Evolutionary conservation across 2,329 filamentous ascomycete genomes (phyloP), one percentile per base, ranked within the genome.

Genomic region (Fusarium setosum): DNA sequence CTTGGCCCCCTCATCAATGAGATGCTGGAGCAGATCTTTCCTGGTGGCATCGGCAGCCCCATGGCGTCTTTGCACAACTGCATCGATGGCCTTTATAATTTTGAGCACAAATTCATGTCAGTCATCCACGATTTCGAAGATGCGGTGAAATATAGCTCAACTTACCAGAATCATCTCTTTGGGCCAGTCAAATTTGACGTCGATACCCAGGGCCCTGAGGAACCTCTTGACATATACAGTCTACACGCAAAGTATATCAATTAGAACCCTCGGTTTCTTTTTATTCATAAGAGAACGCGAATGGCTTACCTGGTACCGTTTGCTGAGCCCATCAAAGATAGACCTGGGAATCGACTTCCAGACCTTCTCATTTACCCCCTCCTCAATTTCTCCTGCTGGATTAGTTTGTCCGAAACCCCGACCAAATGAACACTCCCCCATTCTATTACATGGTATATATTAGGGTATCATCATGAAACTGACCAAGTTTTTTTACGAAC

Each of bases 351-450:
- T 49, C 5, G 29, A 17, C 13, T 23, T 34, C 45, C 45, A 49
- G 8, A 35, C 20, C 18, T n/a, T 18, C 10, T 37, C 32, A 5
- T 5, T 10, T 2, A 21, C 9, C 6, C 9, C 45, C 29, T 12
- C 15, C 11, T 18, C 17, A 44, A 17, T 26, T 31, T 18, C 15
- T 7, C 8, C 37, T 20, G 17, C 18, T 2, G 45, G 45, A 18
- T 49, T 37, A 10, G n/a, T n/a, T 29, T 37, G 45, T 9, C 45
- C 45, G 18, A 49, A 49, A 11, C 45, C 45, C 12, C 21, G 18
- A 17, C 45, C 18, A n/a, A 49, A 49, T 15, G 45, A 49, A 12
- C 45, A 21, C 45, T 49, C 45, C 7, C 44, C 44, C 45, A 49
- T 49, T 34, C 45, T 49, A 45, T 23, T 23, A 2, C 8, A 23